Evolutionary conservation across 2,329 filamentous ascomycete genomes (phyloP).

Genomic region (Coniochaeta sp.): DNA sequence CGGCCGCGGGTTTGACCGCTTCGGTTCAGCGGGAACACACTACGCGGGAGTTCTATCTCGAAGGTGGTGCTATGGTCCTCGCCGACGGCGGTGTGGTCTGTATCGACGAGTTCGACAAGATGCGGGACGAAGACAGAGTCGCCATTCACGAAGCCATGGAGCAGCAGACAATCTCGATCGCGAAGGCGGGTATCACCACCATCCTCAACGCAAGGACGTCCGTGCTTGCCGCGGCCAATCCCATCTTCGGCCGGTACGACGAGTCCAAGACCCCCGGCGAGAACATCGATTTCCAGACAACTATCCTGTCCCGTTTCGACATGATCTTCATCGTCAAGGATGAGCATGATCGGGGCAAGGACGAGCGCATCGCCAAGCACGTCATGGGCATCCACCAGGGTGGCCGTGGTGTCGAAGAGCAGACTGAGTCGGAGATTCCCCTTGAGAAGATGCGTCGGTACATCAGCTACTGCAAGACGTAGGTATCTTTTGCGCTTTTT

Average conservation of each 20-base stretch:
- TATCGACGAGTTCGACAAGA: constrained; percentile 99
- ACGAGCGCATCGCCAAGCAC: constrained; percentile 91
- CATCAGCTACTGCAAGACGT: constrained; percentile 94
- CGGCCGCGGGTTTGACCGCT: constrained; percentile 91
- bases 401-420: constrained; percentile 70
- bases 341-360: constrained; percentile 81
- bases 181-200: constrained; percentile 96
- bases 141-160: constrained; percentile 99
- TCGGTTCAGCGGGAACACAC: constrained; percentile 90
- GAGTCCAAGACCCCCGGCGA: constrained; percentile 96
- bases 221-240: constrained; percentile 91
- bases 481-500: constrained; percentile 28
- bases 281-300: constrained; percentile 99
- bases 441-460: constrained; percentile 98
- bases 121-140: constrained; percentile 95
- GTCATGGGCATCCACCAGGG: constrained; percentile 98
- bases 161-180: constrained; percentile 98
- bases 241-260: constrained; percentile 95
- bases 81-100: constrained; percentile 96
- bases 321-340: constrained; percentile 99
- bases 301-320: constrained; percentile 95
- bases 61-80: constrained; percentile 97
- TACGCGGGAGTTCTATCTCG: constrained; percentile 93
- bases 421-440: constrained; percentile 77
- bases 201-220: constrained; percentile 95